A percentile compares a stretch with the other conserved stretches of the same genome.
These are phyloP conservation scores for Salix viminalis DNA, from an alignment of 345 rosid genomes.

Conservation along the genomic window DNA sequence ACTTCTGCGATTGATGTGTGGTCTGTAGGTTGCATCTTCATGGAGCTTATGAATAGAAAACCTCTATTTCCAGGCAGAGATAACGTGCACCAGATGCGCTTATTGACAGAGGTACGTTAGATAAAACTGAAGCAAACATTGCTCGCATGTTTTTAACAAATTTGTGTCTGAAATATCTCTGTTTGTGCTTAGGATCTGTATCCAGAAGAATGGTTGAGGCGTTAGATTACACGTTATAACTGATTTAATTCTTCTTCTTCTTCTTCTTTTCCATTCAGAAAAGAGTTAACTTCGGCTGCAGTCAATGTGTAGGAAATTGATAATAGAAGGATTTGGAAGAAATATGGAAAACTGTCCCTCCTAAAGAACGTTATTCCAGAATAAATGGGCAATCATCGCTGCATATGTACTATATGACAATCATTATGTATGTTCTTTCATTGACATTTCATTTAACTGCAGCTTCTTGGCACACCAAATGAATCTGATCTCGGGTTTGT, in stretches of 20 bases:
- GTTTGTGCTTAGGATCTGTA: background rate
- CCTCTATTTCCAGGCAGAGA: conserved; percentile 95
- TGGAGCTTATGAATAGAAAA: conserved; percentile 95
- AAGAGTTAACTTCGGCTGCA: background rate
- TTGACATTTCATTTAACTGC: background rate
- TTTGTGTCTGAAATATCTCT: background rate
- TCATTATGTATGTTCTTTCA: background rate
- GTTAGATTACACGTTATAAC: background rate
- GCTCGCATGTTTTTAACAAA: background rate
- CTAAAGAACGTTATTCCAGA: too few relatives aligned
- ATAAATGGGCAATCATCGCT: background rate
- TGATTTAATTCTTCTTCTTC: background rate
- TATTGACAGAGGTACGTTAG: conserved; percentile 70
- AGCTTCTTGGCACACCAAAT: conserved; percentile 93
- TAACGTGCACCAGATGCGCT: conserved; percentile 91
- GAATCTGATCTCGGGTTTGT: conserved; percentile 91
- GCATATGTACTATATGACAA: background rate
- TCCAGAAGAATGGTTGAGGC: background rate
- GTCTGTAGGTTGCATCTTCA: conserved; percentile 96
- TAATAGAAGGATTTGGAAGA: too few relatives aligned
- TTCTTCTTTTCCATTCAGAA: background rate
- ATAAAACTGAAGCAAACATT: background rate
- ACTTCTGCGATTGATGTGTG: conserved; percentile 94
- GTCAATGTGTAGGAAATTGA: background rate
- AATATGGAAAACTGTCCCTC: too few relatives aligned